Base-by-base conservation (phyloP, 2,329 filamentous ascomycete genomes). In the Cladophialophora immunda region DNA sequence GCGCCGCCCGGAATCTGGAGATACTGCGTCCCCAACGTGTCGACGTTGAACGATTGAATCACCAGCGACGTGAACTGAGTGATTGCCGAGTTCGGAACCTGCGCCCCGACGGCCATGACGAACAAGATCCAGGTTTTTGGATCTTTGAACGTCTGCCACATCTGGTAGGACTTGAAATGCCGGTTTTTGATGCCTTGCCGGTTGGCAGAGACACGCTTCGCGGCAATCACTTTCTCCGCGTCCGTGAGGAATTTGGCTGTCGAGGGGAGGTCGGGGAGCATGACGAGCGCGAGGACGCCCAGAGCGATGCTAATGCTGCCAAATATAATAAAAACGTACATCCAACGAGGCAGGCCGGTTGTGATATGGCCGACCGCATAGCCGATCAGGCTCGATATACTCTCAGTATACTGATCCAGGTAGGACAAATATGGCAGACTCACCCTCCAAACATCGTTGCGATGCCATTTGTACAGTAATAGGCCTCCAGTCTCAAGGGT, bases 111-210 rank as follows among this genome's bases (percentile, higher is more conserved):
- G 0, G 84, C 82, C 75, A 84, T 81, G 30, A 87, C 68, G 65
- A 87, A 86, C 4, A 89, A 72, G 17, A 88, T 79, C 85, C 86
- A 89, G 0, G 85, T 86, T 76, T 89, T 88, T 0, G 85, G 81
- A 69, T 89, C 87, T 3, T 74, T 56, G 0, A 82, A 71, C 0
- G 82, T 82, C 73, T 86, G 82, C 67, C 77, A 77, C 3, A 82
- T 78, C 72, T 84, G 82, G 50, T 81, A 78, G 74, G 71, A 76
- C 64, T 82, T 81, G 74, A 83, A 83, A 29, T 84, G 78, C 6
- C 78, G 77, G 68, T 85, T 87, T 73, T 86, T 86, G 58, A 87
- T 81, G 0, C 85, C 86, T 65, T 85, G 81, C 9, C 80, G 76
- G 69, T 88, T 87, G 4, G 75, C 76, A 0, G 82, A 78, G 0